A percentile compares a stretch with the other conserved stretches of the same genome.
phyloP scores from a whole-genome alignment of 352 stramenopile genomes.

The Pythium dissimile region DNA sequence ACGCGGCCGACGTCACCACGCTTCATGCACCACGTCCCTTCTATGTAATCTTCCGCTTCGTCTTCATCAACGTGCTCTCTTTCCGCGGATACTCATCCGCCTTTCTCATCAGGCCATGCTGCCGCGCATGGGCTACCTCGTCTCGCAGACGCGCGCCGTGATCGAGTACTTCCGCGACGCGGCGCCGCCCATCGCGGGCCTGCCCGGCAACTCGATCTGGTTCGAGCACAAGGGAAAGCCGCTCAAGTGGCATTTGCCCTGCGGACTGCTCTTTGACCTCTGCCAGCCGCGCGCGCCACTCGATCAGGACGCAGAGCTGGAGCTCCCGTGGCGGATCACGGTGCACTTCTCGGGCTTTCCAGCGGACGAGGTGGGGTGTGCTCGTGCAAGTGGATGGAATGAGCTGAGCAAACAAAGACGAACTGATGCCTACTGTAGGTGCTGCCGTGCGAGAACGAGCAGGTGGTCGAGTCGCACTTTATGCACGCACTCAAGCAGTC shows the following conservation, averaged over 20 bases:
- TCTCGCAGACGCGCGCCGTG: conserved; percentile 65
- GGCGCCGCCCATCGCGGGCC: conserved; percentile 53
- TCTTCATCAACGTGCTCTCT: neutral
- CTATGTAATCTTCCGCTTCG: conserved; percentile 39
- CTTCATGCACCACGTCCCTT: conserved; percentile 73
- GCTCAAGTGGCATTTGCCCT: conserved; percentile 79
- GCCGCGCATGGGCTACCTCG: conserved; percentile 76
- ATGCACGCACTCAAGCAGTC: conserved; percentile 86
- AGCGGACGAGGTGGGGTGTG: conserved; percentile 31
- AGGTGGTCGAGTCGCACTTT: conserved; percentile 75
- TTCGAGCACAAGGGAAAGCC: conserved; percentile 57
- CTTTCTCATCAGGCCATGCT: conserved; percentile 55
- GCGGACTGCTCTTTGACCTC: conserved; percentile 68
- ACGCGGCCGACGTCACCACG: conserved; percentile 74
- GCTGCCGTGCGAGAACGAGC: conserved; percentile 71
- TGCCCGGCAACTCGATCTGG: conserved; percentile 61
- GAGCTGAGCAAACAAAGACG: neutral
- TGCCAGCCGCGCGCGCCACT: conserved; percentile 15
- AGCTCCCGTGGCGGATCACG: conserved; percentile 63
- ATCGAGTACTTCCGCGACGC: conserved; percentile 80
- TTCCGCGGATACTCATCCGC: neutral
- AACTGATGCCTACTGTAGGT: conserved; percentile 23
- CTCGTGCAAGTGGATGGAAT: neutral
- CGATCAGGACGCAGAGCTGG: conserved; percentile 1
- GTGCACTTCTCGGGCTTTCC: conserved; percentile 83